phyloP scores from a whole-genome alignment of 495 filamentous ascomycete genomes.

The Geopyxis carbonaria region DNA sequence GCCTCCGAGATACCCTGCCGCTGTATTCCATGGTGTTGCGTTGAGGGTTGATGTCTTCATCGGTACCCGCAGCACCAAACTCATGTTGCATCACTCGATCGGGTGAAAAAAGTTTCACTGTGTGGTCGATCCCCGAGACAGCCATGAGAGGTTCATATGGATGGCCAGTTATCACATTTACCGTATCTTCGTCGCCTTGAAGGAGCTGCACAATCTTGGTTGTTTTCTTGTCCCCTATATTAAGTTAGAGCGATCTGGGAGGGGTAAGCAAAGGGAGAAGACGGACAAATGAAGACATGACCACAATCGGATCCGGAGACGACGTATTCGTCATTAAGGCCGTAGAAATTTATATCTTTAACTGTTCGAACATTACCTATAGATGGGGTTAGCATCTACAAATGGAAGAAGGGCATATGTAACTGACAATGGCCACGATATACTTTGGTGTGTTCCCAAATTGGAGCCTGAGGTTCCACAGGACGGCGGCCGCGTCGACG shows the following conservation, averaged over 20 bases:
- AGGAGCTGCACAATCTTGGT: constrained; percentile 48
- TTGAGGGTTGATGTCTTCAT: constrained; percentile 3
- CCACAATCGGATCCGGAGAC: constrained; percentile 55
- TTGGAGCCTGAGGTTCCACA: constrained; percentile 39
- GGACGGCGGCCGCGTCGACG: constrained; percentile 23
- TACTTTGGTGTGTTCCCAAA: constrained; percentile 37
- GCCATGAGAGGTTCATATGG: constrained; percentile 57
- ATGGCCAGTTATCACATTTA: constrained; percentile 54
- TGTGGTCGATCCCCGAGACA: constrained; percentile 55
- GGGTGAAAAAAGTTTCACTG: constrained; percentile 58
- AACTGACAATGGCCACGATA: constrained; percentile 46
- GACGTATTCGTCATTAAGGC: constrained; percentile 56
- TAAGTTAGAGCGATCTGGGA: too few relatives aligned
- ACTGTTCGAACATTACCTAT: constrained; percentile 50
- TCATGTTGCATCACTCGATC: constrained; percentile 38
- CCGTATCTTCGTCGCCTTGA: constrained; percentile 53
- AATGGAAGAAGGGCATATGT: constrained; percentile 4
- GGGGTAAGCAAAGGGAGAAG: too few relatives aligned
- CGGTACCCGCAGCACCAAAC: constrained; percentile 10
- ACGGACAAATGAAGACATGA: constrained; percentile 56
- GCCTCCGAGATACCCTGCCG: constrained; percentile 32
- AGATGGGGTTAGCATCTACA: background rate
- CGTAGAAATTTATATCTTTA: constrained; percentile 61
- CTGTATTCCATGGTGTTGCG: constrained; percentile 24
- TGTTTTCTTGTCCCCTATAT: constrained; percentile 49